Evolutionary conservation across 768 basidiomycete genomes (phyloP), one percentile per base, ranked within the genome.

Genomic region (Floccularia luteovirens): DNA sequence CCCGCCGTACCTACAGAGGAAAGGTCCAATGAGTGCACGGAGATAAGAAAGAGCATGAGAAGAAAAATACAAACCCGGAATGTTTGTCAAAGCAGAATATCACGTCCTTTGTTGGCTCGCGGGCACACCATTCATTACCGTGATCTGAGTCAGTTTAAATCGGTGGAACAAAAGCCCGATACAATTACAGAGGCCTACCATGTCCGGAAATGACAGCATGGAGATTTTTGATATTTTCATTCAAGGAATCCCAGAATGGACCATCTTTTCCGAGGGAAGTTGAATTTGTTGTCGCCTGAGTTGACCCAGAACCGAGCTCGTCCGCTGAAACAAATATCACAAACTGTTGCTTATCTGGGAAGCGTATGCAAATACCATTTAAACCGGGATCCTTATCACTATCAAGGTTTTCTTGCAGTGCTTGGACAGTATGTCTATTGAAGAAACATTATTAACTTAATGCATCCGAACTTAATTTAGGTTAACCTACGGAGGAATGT

Each of bases 71-170:
- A 10, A 47, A 83, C 77, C 83, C 84, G 1, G 82, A 80, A 52
- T 87, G 85, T 54, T 87, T 87, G 51, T 72, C 70, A 46, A 87
- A 89, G 53, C 85, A 89, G 55, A 86, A 84, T 0, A 82, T 71
- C 6, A 82, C 69, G 28, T 74, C 60, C 44, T 76, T 75, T 3
- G 66, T 68, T 1, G 71, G 70, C 44, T 85, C 80, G 13, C 81
- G 74, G 5, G 73, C 72, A 44, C 85, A 88, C 85, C 85, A 88
- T 54, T 86, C 82, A 43, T 87, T 70, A 1, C 85, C 85, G 46
- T 88, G 85, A 52, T 82, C 84, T 82, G 46, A 25, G 25, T 46
- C 24, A 20, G 16, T 10, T 1, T 19, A 16, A 42, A 4, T 17
- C 17, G 3, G 8, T n/a, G 20, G 13, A 25, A 2, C 10, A 28